Evolutionary conservation across 768 basidiomycete genomes (phyloP), one percentile per base, ranked within the genome.

Genomic region (Lanmaoa pseudosensibilis): DNA sequence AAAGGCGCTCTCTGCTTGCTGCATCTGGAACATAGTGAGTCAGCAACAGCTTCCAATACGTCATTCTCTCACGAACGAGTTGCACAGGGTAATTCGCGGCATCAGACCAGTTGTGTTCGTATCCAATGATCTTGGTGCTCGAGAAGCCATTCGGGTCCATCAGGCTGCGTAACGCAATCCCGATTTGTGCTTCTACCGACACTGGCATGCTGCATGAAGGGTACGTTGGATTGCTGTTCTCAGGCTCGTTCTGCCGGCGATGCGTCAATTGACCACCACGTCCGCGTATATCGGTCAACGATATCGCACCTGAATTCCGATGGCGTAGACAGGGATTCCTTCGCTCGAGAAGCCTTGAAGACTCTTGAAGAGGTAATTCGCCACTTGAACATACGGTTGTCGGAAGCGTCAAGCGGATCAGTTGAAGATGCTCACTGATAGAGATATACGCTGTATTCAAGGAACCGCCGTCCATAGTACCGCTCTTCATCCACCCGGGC

Each of bases 401-500:
- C 16, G 19, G 4, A 25, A 19, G 33, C 23, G 11, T 19, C 25
- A 15, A 6, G 39, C 32, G 23, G 8, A 52, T 40, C 21, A 4
- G 34, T 12, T 40, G 30, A n/a, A 38, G 10, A 23, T 9, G 72
- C 83, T 56, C 58, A 88, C 84, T 85, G 0, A 72, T 66, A 39
- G 66, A 67, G 38, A 80, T 69, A 54, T 82, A 83, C 44, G 75
- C 71, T 0, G 81, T 77, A 30, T 77, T 62, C 50, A 90, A 67
- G 13, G 78, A 80, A 33, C 87, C 88, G 2, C 88, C 88, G 27
- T 83, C 76, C 85, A 89, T 88, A 1, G 81, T 80, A 54, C 78
- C 83, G 46, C 73, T 75, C 69, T 91, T 91, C 87, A 90, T 89
- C 89, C 90, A 92, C 5, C 74, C 86, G 11, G 90, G 89, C 87